Evolutionary conservation across 768 basidiomycete genomes (phyloP).

Genomic region (Amylocystis lapponica): DNA sequence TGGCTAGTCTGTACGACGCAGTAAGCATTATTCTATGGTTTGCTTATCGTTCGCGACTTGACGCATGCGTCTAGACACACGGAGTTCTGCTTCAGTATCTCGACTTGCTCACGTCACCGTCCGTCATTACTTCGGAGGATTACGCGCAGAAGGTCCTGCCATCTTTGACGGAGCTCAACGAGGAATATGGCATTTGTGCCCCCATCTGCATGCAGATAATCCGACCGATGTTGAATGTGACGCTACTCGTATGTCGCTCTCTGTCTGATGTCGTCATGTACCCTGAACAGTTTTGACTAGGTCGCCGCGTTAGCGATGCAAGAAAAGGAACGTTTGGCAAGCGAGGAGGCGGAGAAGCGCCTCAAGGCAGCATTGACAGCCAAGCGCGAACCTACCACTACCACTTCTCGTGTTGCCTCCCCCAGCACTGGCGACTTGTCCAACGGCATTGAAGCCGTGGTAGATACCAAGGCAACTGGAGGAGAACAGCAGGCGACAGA

Average conservation of each 20-base stretch:
- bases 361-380: slow-evolving; percentile 76
- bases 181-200: slow-evolving; percentile 73
- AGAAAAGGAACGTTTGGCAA: slow-evolving; percentile 63
- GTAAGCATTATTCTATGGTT: slow-evolving; percentile 44
- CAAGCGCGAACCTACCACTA: slow-evolving; percentile 60
- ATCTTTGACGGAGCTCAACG: slow-evolving; percentile 63
- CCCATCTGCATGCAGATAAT: slow-evolving; percentile 93
- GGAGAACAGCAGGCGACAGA: slow-evolving; percentile 10
- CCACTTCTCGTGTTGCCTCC: slow-evolving; percentile 58
- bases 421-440: slow-evolving; percentile 36
- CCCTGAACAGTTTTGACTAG: slow-evolving; percentile 25
- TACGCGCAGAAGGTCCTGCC: slow-evolving; percentile 76
- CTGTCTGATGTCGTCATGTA: neutral
- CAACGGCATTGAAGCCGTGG: slow-evolving; percentile 21
- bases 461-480: slow-evolving; percentile 14
- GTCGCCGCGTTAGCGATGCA: slow-evolving; percentile 55
- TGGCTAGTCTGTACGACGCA: slow-evolving; percentile 84
- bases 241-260: slow-evolving; percentile 47
- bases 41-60: slow-evolving; percentile 7
- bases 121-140: slow-evolving; percentile 60
- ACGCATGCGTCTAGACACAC: slow-evolving; percentile 82
- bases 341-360: slow-evolving; percentile 74
- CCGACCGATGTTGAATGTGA: slow-evolving; percentile 68
- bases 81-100: slow-evolving; percentile 90
- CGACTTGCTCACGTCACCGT: slow-evolving; percentile 75